Conservation (phyloP, 768 basidiomycete species). For the Boletus rubropictus region DNA sequence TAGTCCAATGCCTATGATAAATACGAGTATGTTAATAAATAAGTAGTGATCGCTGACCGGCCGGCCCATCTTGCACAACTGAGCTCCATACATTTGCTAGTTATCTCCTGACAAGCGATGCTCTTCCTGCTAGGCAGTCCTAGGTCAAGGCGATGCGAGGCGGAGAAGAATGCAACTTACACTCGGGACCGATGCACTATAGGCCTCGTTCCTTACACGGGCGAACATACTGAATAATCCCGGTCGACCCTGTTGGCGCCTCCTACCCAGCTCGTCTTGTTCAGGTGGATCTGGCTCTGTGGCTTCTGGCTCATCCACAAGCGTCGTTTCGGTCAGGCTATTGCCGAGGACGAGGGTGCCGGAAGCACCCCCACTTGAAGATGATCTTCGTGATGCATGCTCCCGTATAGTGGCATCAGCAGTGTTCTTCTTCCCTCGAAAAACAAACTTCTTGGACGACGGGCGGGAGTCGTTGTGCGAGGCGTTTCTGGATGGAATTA, state of each 20-base stretch:
- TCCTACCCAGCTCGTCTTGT: constrained; percentile 8
- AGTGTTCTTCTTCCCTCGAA: constrained; percentile 18
- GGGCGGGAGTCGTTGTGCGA: constrained; percentile 26
- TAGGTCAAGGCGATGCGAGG: not conserved
- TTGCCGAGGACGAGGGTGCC: not conserved
- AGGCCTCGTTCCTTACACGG: constrained; percentile 20
- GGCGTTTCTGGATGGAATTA: constrained; percentile 42
- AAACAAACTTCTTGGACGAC: constrained; percentile 16
- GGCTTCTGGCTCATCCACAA: constrained; percentile 41
- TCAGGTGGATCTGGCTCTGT: constrained; percentile 18
- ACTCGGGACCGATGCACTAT: not conserved
- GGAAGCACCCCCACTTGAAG: constrained; percentile 14
- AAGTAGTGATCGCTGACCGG: constrained; percentile 1
- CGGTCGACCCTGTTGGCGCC: constrained; percentile 25
- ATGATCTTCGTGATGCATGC: constrained; percentile 14
- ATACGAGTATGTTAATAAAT: not conserved
- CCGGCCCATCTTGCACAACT: constrained; percentile 2
- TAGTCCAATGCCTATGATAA: not conserved
- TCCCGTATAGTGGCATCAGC: constrained; percentile 11
- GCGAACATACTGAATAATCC: constrained; percentile 28
- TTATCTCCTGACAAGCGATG: constrained; percentile 4
- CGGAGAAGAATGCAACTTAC: constrained; percentile 10
- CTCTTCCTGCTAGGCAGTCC: constrained; percentile 2
- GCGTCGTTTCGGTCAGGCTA: constrained; percentile 26
- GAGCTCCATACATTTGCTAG: not conserved